These are phyloP conservation scores for Sapria himalayana DNA, from an alignment of 345 rosid species.

Conservation along the genomic window DNA sequence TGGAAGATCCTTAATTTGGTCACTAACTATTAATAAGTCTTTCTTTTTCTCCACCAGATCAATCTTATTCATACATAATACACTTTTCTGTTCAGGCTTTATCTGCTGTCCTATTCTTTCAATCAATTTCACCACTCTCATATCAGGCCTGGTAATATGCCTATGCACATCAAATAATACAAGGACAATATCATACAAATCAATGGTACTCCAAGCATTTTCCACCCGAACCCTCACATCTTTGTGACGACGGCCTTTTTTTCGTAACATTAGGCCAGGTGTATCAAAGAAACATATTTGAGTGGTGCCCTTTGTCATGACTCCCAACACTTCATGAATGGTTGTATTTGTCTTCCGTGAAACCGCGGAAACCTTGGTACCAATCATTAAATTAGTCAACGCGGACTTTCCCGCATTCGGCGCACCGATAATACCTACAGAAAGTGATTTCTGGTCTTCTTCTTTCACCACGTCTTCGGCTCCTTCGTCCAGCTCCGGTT, in stretches of 20 bases:
- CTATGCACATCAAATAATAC: slow-evolving; percentile 86
- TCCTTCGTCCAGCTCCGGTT: slow-evolving; percentile 35
- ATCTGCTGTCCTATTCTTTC: slow-evolving; percentile 42
- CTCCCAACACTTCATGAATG: slow-evolving; percentile 82
- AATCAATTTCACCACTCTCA: slow-evolving; percentile 57
- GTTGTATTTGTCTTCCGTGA: slow-evolving; percentile 95
- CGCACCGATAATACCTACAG: slow-evolving; percentile 84
- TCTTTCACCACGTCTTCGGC: slow-evolving; percentile 39
- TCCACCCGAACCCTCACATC: slow-evolving; percentile 66
- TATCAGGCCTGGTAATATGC: slow-evolving; percentile 71
- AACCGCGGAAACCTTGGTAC: slow-evolving; percentile 84
- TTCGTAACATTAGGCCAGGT: slow-evolving; percentile 59
- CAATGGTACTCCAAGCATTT: slow-evolving; percentile 61
- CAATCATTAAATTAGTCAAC: slow-evolving; percentile 72
- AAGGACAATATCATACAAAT: slow-evolving; percentile 62
- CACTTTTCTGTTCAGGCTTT: slow-evolving; percentile 46
- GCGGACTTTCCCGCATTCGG: slow-evolving; percentile 94
- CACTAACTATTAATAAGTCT: slow-evolving; percentile 46
- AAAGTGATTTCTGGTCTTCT: slow-evolving; percentile 83
- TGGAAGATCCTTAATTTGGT: slow-evolving; percentile 63
- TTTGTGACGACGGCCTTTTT: slow-evolving; percentile 44
- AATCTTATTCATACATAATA: slow-evolving; percentile 83
- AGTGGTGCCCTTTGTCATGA: slow-evolving; percentile 56
- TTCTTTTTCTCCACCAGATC: slow-evolving; percentile 69
- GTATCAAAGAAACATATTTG: slow-evolving; percentile 97